Base-by-base conservation (phyloP, 2,329 filamentous ascomycete species). In the Aureobasidium sp. region DNA sequence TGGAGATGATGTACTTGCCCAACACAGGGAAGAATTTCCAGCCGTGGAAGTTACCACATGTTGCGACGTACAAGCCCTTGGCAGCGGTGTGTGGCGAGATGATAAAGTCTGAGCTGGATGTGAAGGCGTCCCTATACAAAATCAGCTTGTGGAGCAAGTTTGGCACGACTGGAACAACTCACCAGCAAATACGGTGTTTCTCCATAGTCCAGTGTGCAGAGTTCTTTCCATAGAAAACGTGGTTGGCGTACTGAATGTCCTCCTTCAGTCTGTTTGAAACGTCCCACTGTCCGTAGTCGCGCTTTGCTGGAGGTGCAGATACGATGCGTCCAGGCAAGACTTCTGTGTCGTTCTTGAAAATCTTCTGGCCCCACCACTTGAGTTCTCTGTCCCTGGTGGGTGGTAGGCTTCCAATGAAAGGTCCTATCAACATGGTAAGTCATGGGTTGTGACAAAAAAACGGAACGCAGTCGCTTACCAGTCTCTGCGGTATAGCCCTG, bases 171-270 rank as follows among this genome's bases (percentile, higher is more conserved):
- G n/a, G 19, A 23, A 17, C 5, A n/a, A 73, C 80, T 70, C 70
- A 86, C 84, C 85, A 88, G 78, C 84, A 87, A 61, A 87, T 82
- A 6, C 85, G 78, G 67, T 85, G 80, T 67, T 85, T 82, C 60
- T 80, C 79, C 70, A 84, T 79, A 63, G 81, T 78, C 83, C 81
- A 86, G 45, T 72, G 68, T 13, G 75, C 77, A 33, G 79, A 79
- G 21, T 79, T 79, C 51, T 78, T 76, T 9, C 84, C 84, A 64
- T 85, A 87, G 64, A 84, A 85, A 1, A 81, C 75, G 47, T 79
- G 72, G 60, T 80, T 81, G 2, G 82, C 79, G 46, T 81, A 73
- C n/a, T 76, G 69, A 40, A 87, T 82, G 62, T 87, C 84, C 43
- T 81, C 73, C 68, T 84, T 82, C 10, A 87, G 74, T 21, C 72